A percentile compares a stretch with the other conserved stretches of the same genome.
phyloP scores from a whole-genome alignment of 306 rosid genomes.

The Sicyos baderoa region DNA sequence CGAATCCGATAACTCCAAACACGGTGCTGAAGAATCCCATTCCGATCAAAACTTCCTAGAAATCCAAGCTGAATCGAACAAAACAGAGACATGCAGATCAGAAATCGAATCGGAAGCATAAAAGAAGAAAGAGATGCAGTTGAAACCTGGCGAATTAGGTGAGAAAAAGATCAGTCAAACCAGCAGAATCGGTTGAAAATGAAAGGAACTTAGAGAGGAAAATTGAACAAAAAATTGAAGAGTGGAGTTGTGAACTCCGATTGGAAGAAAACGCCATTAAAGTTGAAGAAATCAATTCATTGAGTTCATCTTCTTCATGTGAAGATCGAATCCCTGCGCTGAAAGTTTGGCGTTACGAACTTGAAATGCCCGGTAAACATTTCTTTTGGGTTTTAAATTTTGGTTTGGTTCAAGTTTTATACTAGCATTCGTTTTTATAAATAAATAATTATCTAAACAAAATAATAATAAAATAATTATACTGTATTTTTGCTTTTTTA shows the following conservation, averaged over 20 bases:
- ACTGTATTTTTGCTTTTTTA: too few relatives aligned
- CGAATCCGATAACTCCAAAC: conserved; percentile 60
- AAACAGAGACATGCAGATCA: background rate
- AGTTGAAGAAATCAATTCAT: background rate
- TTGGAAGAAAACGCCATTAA: background rate
- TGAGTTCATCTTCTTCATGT: background rate
- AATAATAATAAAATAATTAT: too few relatives aligned
- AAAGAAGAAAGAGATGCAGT: background rate
- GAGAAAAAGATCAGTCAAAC: background rate
- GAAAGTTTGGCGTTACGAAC: background rate
- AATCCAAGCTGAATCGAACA: conserved; percentile 12
- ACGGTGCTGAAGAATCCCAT: conserved; percentile 69
- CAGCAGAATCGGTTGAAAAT: background rate
- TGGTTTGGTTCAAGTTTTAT: too few relatives aligned
- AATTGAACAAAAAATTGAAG: background rate
- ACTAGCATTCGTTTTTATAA: too few relatives aligned
- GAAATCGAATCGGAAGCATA: background rate
- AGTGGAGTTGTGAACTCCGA: background rate
- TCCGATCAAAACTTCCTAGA: conserved; percentile 15
- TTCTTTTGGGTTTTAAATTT: background rate
- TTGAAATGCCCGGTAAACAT: background rate
- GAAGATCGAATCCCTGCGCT: background rate
- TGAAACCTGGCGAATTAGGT: conserved; percentile 5
- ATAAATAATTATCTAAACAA: too few relatives aligned
- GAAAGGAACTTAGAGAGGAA: background rate